Evolutionary conservation across 257 asterid genomes (phyloP), one percentile per base, ranked within the genome.

Genomic region (Primulina eburnea): DNA sequence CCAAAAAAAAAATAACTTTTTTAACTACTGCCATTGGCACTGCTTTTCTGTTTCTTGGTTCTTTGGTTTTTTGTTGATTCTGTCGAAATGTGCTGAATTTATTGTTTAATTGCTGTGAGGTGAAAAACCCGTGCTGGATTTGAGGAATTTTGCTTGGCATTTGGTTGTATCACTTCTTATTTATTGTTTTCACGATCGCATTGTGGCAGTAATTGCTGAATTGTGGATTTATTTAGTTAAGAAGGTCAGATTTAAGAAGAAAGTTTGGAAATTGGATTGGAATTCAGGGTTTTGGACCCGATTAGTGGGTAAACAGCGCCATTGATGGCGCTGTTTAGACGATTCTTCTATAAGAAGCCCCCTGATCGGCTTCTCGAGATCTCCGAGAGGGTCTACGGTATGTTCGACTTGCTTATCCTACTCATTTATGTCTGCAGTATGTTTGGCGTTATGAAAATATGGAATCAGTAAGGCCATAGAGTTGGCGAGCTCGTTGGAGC

Each of bases 321-420:
- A 84, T 77, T 79, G 75, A 94, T 94, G 99, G 98, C 99, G 98
- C 97, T 94, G 98, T 89, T 94, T 85, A 82, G 98, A 78, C 86
- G 97, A 62, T 89, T 94, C 89, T 94, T 94, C 74, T 89, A 94
- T 70, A 76, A 96, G 84, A 94, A 94, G 92, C 99, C 99, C 60
- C 99, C 99, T 52, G 99, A 94, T 86, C 95, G 98, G 84, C 99
- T 94, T 78, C 95, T 94, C 24, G 98, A 94, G 87, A 94, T 94
- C 82, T 91, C 97, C 38, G 99, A 94, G 81, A 83, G 98, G 86
- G 99, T 94, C 68, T 94, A 91, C 61, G 99, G 99, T 94, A 88
- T 38, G 95, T 34, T 28, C 2, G 50, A 47, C 67, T 67, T 12
- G 55, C 59, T 30, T 29, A 61, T 37, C 59, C 37, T 63, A 64